Conservation (phyloP, 208 protist genomes). For the Acanthamoeba triangularis region DNA sequence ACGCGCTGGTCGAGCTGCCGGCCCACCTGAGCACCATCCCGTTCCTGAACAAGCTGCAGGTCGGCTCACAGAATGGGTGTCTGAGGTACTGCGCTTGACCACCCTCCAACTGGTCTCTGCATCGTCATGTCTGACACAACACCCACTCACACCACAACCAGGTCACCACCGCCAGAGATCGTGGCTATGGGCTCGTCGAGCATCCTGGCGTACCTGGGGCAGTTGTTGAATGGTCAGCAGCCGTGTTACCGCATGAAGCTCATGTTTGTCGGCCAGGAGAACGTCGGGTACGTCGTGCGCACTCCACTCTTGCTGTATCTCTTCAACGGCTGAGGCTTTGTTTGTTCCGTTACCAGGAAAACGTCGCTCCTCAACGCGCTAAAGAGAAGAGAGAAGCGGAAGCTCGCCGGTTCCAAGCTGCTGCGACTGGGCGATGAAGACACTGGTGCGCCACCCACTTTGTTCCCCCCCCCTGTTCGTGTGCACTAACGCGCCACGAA, state of each 20-base stretch:
- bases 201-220: constrained; percentile 17
- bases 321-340: no score
- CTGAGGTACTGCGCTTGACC: background rate
- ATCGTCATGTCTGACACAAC: background rate
- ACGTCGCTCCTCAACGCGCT: constrained; percentile 19
- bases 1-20: background rate
- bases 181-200: background rate
- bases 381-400: background rate
- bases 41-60: background rate
- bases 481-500: background rate
- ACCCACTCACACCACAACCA: background rate
- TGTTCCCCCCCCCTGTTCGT: background rate
- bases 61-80: background rate
- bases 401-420: background rate
- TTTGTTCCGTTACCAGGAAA: background rate
- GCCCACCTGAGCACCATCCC: background rate
- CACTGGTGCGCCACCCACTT: background rate
- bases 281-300: background rate
- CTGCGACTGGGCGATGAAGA: background rate
- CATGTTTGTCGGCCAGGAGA: constrained; percentile 65
- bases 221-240: background rate
- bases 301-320: no score
- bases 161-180: constrained; percentile 12
- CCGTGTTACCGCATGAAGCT: constrained; percentile 59
- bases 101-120: background rate